Percentiles rank a stretch among this genome's conserved stretches.
Conservation (phyloP, 1,139 yeast species). For the Tardiomyces digboiensis region DNA sequence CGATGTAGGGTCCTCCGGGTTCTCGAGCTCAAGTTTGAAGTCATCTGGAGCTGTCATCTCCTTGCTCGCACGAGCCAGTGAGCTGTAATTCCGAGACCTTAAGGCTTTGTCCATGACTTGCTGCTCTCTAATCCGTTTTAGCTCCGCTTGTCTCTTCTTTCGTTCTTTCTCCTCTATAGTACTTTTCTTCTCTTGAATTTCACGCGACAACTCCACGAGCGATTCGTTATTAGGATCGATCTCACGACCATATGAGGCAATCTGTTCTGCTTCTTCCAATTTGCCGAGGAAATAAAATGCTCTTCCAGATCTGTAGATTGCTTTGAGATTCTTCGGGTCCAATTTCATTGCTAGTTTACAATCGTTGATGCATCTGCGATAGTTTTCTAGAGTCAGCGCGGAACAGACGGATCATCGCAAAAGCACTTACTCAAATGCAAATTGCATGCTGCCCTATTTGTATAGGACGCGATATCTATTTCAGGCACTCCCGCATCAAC, state of each 20-base stretch:
- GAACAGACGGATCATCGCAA: background rate
- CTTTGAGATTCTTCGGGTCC: slow-evolving; percentile 70
- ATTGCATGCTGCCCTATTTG: slow-evolving; percentile 90
- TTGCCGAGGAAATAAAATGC: slow-evolving; percentile 65
- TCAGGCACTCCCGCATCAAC: slow-evolving; percentile 39
- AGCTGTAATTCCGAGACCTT: slow-evolving; percentile 2
- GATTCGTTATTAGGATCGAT: slow-evolving; percentile 51
- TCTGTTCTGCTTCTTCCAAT: slow-evolving; percentile 61
- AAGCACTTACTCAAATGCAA: slow-evolving; percentile 35
- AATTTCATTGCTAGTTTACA: slow-evolving; percentile 60
- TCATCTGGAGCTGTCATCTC: slow-evolving; percentile 8
- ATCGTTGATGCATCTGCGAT: slow-evolving; percentile 78
- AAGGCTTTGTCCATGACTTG: slow-evolving; percentile 7
- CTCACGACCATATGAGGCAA: slow-evolving; percentile 52
- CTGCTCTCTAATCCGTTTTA: slow-evolving; percentile 12
- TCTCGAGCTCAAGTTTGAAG: slow-evolving; percentile 46
- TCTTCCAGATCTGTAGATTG: slow-evolving; percentile 74
- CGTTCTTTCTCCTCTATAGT: slow-evolving; percentile 25
- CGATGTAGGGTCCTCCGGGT: slow-evolving; percentile 64
- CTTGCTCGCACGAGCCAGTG: background rate
- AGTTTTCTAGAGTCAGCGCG: slow-evolving; percentile 37
- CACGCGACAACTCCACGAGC: slow-evolving; percentile 25
- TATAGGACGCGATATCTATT: slow-evolving; percentile 53
- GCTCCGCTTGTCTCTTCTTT: slow-evolving; percentile 24
- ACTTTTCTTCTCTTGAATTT: slow-evolving; percentile 24